phyloP scores from a whole-genome alignment of 2,329 filamentous ascomycete genomes.

The Alternaria novae-zelandiae region DNA sequence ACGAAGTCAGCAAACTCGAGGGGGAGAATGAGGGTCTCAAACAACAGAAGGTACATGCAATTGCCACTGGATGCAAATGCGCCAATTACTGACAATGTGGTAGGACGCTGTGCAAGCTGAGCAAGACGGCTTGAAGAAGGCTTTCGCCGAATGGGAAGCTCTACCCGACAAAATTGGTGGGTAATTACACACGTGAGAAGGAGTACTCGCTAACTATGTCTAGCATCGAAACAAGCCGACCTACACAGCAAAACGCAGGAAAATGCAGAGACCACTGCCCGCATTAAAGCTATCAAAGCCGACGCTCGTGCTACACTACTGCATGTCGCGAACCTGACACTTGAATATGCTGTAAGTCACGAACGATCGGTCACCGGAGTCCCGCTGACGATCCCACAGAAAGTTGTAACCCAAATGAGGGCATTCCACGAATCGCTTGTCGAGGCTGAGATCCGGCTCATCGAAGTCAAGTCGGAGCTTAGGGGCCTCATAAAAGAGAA shows the following conservation, averaged over 20 bases:
- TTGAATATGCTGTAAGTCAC: conserved; percentile 62
- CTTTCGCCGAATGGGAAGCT: conserved; percentile 67
- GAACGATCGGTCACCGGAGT: too few relatives aligned
- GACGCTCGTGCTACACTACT: conserved; percentile 48
- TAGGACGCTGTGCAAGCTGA: conserved; percentile 58
- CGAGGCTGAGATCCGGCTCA: conserved; percentile 71
- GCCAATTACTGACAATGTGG: not conserved
- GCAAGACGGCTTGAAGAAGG: conserved; percentile 72
- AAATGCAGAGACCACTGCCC: conserved; percentile 52
- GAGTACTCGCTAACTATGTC: conserved; percentile 29
- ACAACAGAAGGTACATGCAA: conserved; percentile 12
- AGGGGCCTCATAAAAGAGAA: conserved; percentile 72
- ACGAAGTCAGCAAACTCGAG: conserved; percentile 28
- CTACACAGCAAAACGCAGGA: conserved; percentile 50
- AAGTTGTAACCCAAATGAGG: conserved; percentile 68
- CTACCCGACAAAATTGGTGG: conserved; percentile 75
- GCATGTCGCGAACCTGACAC: conserved; percentile 46
- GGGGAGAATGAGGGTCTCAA: conserved; percentile 23
- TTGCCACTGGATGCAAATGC: not conserved
- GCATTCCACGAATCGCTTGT: conserved; percentile 68
- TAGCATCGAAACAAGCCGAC: conserved; percentile 55
- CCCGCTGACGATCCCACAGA: conserved; percentile 46
- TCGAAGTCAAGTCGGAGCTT: conserved; percentile 86
- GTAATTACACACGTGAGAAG: conserved; percentile 23
- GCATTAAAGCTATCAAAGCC: conserved; percentile 58